A percentile compares a stretch with the other conserved stretches of the same genome.
Conservation (phyloP, 2,329 filamentous ascomycete species). For the Calonectria pteridis region DNA sequence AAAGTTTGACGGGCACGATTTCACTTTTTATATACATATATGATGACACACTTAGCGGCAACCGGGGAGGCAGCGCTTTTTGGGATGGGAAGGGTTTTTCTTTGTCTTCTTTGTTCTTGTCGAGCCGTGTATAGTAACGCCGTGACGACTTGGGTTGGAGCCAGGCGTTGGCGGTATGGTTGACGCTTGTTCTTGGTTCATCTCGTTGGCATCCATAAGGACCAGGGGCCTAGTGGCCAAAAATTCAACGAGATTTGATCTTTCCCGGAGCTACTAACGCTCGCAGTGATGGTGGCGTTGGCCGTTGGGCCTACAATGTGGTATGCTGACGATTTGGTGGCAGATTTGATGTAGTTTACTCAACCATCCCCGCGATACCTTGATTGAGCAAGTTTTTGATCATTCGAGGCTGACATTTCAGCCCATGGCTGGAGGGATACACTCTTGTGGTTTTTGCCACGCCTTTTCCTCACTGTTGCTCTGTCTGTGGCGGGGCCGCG, state of each 20-base stretch:
- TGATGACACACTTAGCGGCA: constrained; percentile 22
- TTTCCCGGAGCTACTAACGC: constrained; percentile 43
- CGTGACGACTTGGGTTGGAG: constrained; percentile 35
- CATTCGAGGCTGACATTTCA: constrained; percentile 29
- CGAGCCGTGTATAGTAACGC: constrained; percentile 42
- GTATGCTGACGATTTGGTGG: constrained; percentile 22
- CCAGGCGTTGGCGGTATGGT: constrained; percentile 33
- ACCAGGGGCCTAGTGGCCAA: constrained; percentile 41
- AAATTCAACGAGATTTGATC: constrained; percentile 41
- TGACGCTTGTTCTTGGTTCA: constrained; percentile 24
- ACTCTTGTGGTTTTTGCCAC: constrained; percentile 38
- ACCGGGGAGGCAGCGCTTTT: background rate
- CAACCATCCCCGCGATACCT: constrained; percentile 11
- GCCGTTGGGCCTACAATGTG: constrained; percentile 27
- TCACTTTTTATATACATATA: constrained; percentile 16
- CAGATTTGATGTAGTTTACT: constrained; percentile 12
- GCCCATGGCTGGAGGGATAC: constrained; percentile 31
- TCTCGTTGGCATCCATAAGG: constrained; percentile 29
- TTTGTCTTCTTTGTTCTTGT: constrained; percentile 16
- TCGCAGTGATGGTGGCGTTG: constrained; percentile 45
- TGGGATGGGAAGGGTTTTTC: background rate
- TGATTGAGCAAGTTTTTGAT: constrained; percentile 7
- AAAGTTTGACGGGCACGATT: constrained; percentile 33
- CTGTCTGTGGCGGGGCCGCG: constrained; percentile 60
- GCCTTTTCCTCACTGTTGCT: constrained; percentile 66